phyloP scores from a whole-genome alignment of 78 protist species.

The Guillardia theta region DNA sequence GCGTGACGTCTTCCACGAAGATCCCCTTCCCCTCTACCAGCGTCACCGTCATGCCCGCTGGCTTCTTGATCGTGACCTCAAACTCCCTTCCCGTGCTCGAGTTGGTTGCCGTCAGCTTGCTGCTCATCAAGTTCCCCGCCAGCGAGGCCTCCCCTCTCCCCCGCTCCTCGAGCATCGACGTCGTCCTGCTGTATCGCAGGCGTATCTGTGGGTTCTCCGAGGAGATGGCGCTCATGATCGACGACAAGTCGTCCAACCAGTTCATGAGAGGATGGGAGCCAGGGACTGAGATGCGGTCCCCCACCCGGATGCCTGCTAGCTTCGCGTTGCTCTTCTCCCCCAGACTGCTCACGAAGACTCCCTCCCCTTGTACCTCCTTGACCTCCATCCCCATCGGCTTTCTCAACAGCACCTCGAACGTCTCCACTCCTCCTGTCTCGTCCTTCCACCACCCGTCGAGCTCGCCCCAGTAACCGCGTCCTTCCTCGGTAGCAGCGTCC shows the following conservation, averaged over 20 bases:
- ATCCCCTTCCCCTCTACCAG: not conserved
- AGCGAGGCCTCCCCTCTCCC: too few species aligned
- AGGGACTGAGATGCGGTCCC: not conserved
- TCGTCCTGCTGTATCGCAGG: not conserved
- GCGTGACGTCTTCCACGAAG: not conserved
- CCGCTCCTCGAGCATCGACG: not conserved
- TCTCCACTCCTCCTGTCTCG: not conserved
- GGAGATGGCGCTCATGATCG: not conserved
- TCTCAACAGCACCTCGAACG: not conserved
- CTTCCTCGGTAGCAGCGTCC: not conserved
- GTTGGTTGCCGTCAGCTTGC: not conserved
- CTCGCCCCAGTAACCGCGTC: not conserved
- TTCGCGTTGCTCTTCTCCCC: not conserved
- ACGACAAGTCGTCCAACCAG: not conserved
- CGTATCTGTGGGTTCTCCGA: not conserved
- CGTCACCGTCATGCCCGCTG: not conserved
- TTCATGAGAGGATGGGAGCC: not conserved
- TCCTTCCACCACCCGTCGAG: not conserved
- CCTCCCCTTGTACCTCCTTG: not conserved
- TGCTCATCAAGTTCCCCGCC: too few species aligned
- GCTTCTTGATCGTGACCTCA: not conserved
- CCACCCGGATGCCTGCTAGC: not conserved
- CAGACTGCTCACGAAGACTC: not conserved
- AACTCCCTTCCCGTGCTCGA: not conserved
- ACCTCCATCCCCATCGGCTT: not conserved